Evolutionary conservation across 345 rosid genomes (phyloP).

Genomic region (Diplotaxis tenuifolia): DNA sequence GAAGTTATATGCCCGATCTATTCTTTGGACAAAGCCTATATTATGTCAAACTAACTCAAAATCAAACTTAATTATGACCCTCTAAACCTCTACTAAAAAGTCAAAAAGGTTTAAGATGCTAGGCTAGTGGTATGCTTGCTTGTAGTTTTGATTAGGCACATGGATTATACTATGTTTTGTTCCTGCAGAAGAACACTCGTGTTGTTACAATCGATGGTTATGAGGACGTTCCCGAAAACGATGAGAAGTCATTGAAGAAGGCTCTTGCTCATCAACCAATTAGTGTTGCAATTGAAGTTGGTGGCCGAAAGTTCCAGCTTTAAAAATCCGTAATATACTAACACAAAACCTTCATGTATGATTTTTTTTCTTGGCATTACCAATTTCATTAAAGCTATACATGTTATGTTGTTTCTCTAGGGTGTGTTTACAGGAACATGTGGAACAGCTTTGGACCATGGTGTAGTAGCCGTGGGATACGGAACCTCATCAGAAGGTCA

Average conservation of each 20-base stretch:
- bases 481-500: constrained; percentile 74
- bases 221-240: constrained; percentile 57
- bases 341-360: not conserved
- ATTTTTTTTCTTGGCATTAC: too few species aligned
- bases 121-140: not conserved
- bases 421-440: constrained; percentile 75
- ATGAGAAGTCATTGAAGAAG: constrained; percentile 57
- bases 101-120: not conserved
- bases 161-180: not conserved
- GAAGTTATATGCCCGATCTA: too few species aligned
- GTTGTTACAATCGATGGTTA: constrained; percentile 55
- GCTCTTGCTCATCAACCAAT: constrained; percentile 79
- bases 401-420: constrained; percentile 30
- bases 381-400: too few species aligned
- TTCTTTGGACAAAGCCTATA: too few species aligned
- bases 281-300: constrained; percentile 67
- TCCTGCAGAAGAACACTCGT: constrained; percentile 66
- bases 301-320: constrained; percentile 70
- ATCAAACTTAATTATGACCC: too few species aligned
- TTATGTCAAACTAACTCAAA: too few species aligned
- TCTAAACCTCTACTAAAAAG: not conserved
- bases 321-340: constrained; percentile 34
- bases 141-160: too few species aligned
- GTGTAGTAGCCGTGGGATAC: constrained; percentile 83
- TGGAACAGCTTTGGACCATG: constrained; percentile 82